A percentile compares a stretch with the other conserved stretches of the same genome.
phyloP scores from a whole-genome alignment of 2,329 filamentous ascomycete species.

The Dendrostoma leiphaemia region DNA sequence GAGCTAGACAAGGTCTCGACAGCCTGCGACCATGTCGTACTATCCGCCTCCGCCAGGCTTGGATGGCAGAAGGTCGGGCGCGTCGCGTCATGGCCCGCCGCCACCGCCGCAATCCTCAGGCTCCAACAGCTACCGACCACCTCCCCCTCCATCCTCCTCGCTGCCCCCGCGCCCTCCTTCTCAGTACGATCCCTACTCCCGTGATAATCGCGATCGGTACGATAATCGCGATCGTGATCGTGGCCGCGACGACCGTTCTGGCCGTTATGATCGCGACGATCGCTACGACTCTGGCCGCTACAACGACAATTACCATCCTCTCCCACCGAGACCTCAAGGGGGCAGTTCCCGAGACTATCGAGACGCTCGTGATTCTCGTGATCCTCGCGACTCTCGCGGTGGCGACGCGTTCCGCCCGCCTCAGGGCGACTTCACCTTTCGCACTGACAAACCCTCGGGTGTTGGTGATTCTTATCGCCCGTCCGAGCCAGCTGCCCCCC shows the following conservation, averaged over 20 bases:
- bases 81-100: slow-evolving; percentile 10
- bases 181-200: slow-evolving; percentile 10
- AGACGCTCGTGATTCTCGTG: slow-evolving; percentile 1
- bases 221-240: slow-evolving; percentile 12
- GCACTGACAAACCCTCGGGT: slow-evolving; percentile 49
- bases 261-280: slow-evolving; percentile 17
- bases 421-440: slow-evolving; percentile 55
- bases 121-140: slow-evolving; percentile 11
- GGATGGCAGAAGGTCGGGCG: slow-evolving; percentile 9
- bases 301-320: neutral
- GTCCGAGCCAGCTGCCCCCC: slow-evolving; percentile 3
- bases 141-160: slow-evolving; percentile 10
- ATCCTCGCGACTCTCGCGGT: neutral
- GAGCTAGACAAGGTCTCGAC: neutral
- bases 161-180: slow-evolving; percentile 17
- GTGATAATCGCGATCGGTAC: neutral
- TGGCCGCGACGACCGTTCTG: slow-evolving; percentile 3
- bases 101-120: neutral
- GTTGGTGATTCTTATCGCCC: slow-evolving; percentile 36
- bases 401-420: slow-evolving; percentile 32
- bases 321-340: slow-evolving; percentile 10
- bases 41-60: slow-evolving; percentile 18
- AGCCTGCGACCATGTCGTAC: slow-evolving; percentile 12
- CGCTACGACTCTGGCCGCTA: slow-evolving; percentile 15
- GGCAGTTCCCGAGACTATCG: no score